Conservation (phyloP, 225 moss, liverwort and hornwort genomes). For the Lunularia cruciata region DNA sequence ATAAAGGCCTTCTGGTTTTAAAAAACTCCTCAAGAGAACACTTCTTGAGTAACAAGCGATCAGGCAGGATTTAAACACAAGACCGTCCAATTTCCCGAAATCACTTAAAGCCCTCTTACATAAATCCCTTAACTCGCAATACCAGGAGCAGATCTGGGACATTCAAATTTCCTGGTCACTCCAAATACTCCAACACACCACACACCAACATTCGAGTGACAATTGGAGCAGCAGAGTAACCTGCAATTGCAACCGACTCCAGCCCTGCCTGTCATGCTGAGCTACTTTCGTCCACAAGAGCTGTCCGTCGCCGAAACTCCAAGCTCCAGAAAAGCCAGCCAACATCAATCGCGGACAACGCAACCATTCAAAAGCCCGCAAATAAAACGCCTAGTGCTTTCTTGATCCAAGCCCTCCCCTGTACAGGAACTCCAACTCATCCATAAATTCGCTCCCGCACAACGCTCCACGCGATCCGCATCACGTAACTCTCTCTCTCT, state of each 20-base stretch:
- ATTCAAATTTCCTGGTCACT: slow-evolving; percentile 5
- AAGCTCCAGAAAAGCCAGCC: background rate
- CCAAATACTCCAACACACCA: background rate
- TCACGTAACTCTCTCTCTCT: background rate
- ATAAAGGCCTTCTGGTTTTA: background rate
- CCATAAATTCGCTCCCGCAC: background rate
- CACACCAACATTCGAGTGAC: background rate
- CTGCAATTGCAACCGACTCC: slow-evolving; percentile 8
- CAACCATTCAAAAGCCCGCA: background rate
- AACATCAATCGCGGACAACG: background rate
- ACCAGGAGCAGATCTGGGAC: slow-evolving; percentile 2
- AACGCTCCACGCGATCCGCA: slow-evolving; percentile 1
- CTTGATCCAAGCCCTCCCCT: slow-evolving; percentile 2
- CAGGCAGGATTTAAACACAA: background rate
- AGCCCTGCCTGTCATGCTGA: background rate
- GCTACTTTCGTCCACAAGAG: background rate
- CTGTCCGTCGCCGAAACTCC: slow-evolving; percentile 1
- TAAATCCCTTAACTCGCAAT: background rate
- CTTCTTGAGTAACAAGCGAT: background rate
- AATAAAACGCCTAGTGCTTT: background rate
- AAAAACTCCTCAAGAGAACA: background rate
- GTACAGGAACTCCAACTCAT: background rate
- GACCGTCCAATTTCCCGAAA: background rate
- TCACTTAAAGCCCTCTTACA: background rate
- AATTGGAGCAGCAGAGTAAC: background rate